These are phyloP conservation scores for Crocinoboletus sp. DNA, from an alignment of 1,284 basidiomycete genomes.

Conservation along the genomic window DNA sequence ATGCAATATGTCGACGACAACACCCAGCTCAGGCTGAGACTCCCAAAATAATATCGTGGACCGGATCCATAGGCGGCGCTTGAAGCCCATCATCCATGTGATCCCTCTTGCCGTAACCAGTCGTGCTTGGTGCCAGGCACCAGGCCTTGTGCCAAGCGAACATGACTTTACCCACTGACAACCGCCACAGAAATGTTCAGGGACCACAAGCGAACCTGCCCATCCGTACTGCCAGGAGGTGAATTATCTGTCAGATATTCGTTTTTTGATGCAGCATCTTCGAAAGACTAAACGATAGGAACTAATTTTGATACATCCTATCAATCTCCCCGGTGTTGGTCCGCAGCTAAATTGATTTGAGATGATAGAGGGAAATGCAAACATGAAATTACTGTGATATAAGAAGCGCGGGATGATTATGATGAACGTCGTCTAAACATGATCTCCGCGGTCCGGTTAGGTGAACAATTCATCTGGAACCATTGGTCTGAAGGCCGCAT, in stretches of 20 bases:
- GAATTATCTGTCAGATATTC: background rate
- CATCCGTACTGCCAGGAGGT: background rate
- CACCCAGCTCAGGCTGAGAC: too few species aligned
- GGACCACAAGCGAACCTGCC: background rate
- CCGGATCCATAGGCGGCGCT: too few species aligned
- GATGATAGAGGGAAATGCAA: conserved; percentile 5
- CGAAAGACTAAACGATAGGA: background rate
- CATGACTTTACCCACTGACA: conserved; percentile 3
- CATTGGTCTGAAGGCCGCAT: conserved; percentile 36
- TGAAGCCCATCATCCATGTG: too few species aligned
- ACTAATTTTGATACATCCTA: conserved; percentile 9
- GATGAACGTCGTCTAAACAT: conserved; percentile 29
- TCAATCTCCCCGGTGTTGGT: conserved; percentile 14
- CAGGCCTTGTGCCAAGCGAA: conserved; percentile 7
- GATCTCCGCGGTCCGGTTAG: conserved; percentile 29
- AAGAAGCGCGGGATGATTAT: conserved; percentile 8
- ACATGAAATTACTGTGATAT: conserved; percentile 11
- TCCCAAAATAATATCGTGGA: too few species aligned
- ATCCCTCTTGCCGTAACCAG: too few species aligned
- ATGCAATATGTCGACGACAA: background rate
- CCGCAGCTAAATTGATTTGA: conserved; percentile 7
- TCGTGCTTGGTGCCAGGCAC: too few species aligned
- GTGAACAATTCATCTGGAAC: conserved; percentile 34
- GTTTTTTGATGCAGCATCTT: background rate
- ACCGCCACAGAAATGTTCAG: conserved; percentile 1